Evolutionary conservation across 2,329 filamentous ascomycete species (phyloP).

Genomic region (Monilinia polystroma): DNA sequence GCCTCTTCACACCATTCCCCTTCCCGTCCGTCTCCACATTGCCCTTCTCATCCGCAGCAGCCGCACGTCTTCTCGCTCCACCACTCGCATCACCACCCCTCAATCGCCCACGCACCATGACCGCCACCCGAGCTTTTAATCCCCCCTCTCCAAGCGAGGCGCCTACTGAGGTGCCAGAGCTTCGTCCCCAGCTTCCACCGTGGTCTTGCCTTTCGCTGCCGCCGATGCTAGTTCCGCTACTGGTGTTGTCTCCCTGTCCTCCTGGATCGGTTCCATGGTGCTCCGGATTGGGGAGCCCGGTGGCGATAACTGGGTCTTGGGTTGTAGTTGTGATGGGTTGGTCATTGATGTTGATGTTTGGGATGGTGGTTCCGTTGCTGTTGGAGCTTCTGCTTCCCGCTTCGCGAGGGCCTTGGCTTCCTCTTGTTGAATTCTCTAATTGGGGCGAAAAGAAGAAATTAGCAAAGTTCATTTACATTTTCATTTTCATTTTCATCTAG

Average conservation of each 20-base stretch:
- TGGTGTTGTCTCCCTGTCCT: neutral
- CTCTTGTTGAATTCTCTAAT: constrained; percentile 21
- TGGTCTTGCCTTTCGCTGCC: neutral
- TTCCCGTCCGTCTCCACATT: neutral
- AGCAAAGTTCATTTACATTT: neutral
- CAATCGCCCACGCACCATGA: neutral
- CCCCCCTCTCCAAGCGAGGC: neutral
- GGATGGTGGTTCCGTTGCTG: neutral
- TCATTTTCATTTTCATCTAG: neutral
- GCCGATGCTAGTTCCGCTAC: neutral
- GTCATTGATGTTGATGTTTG: neutral
- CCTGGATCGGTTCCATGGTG: constrained; percentile 11
- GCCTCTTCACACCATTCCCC: neutral
- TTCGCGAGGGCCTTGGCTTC: constrained; percentile 17
- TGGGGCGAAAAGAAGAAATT: neutral
- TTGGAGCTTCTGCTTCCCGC: constrained; percentile 9
- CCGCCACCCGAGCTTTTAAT: constrained; percentile 1
- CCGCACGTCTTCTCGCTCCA: no score
- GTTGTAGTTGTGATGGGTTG: neutral
- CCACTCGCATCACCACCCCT: neutral
- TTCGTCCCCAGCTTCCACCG: neutral
- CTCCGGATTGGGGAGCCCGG: constrained; percentile 1
- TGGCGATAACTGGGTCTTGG: neutral
- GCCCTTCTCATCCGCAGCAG: neutral
- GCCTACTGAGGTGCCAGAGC: neutral